These are phyloP conservation scores for Acorus calamus DNA, from an alignment of 106 monocot species.

Conservation along the genomic window DNA sequence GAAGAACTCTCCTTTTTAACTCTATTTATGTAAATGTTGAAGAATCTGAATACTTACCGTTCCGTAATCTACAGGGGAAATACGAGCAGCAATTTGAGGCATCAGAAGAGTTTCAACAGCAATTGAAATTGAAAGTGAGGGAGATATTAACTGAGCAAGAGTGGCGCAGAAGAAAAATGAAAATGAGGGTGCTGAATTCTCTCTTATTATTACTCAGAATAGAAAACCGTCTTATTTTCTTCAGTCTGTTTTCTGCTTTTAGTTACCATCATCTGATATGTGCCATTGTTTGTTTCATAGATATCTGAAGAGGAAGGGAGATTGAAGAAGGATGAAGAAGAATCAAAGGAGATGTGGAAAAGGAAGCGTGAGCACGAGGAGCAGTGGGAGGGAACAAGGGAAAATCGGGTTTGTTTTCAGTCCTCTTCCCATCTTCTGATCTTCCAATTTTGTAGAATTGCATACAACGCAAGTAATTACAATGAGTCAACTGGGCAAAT, in stretches of 20 bases:
- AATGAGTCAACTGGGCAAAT: too few relatives aligned
- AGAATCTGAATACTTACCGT: too few relatives aligned
- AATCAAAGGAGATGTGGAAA: slow-evolving; percentile 98
- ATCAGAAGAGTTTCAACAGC: slow-evolving; percentile 83
- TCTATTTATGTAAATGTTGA: too few relatives aligned
- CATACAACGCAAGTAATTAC: too few relatives aligned
- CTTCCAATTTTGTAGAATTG: not conserved
- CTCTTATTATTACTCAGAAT: not conserved
- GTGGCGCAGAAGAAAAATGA: slow-evolving; percentile 98
- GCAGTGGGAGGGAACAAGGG: slow-evolving; percentile 99
- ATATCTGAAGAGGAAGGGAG: slow-evolving; percentile 99
- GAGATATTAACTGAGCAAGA: slow-evolving; percentile 92
- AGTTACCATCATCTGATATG: not conserved
- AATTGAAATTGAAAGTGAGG: slow-evolving; percentile 78
- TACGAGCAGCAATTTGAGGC: slow-evolving; percentile 81
- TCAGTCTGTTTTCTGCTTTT: too few relatives aligned
- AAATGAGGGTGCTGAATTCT: slow-evolving; percentile 65
- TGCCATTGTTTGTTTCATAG: slow-evolving; percentile 20
- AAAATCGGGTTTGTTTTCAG: slow-evolving; percentile 47
- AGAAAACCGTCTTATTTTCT: not conserved
- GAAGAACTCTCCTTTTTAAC: too few relatives aligned
- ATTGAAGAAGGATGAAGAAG: slow-evolving; percentile 96
- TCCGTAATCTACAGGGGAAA: slow-evolving; percentile 50
- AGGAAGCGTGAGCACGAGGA: slow-evolving; percentile 98
- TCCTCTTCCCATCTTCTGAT: not conserved